Conservation (phyloP, 2,329 filamentous ascomycete genomes). For the Cercospora brassicicola region DNA sequence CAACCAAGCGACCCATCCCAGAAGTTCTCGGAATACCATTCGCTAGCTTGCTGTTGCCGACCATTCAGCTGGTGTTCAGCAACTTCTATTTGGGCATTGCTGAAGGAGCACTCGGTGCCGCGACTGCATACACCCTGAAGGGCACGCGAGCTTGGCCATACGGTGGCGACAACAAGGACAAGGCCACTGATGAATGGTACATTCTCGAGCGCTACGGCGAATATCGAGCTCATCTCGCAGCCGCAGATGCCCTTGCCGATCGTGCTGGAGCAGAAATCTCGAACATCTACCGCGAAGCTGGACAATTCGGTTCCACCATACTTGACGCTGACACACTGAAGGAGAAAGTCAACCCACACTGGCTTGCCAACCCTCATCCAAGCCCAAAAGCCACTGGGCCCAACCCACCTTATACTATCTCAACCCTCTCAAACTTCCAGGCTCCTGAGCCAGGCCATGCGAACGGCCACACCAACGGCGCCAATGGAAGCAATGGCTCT, state of each 20-base stretch:
- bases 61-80: conserved; percentile 65
- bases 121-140: conserved; percentile 57
- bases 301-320: conserved; percentile 32
- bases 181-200: conserved; percentile 63
- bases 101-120: conserved; percentile 57
- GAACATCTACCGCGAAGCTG: conserved; percentile 46
- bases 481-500: conserved; percentile 27
- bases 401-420: conserved; percentile 27
- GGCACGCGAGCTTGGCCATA: conserved; percentile 64
- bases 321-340: conserved; percentile 18
- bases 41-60: conserved; percentile 59
- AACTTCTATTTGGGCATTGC: conserved; percentile 68
- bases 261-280: conserved; percentile 54
- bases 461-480: conserved; percentile 27
- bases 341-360: conserved; percentile 26
- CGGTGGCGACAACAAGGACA: conserved; percentile 62
- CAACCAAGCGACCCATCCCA: conserved; percentile 53
- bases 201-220: conserved; percentile 65
- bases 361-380: conserved; percentile 18
- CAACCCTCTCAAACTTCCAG: conserved; percentile 25
- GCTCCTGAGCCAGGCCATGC: conserved; percentile 6
- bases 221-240: conserved; percentile 62
- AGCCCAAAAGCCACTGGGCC: conserved; percentile 17
- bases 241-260: conserved; percentile 60
- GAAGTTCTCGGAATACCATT: conserved; percentile 56